Evolutionary conservation across 2,329 filamentous ascomycete genomes (phyloP), one percentile per base, ranked within the genome.

Genomic region (Neonectria hederae): DNA sequence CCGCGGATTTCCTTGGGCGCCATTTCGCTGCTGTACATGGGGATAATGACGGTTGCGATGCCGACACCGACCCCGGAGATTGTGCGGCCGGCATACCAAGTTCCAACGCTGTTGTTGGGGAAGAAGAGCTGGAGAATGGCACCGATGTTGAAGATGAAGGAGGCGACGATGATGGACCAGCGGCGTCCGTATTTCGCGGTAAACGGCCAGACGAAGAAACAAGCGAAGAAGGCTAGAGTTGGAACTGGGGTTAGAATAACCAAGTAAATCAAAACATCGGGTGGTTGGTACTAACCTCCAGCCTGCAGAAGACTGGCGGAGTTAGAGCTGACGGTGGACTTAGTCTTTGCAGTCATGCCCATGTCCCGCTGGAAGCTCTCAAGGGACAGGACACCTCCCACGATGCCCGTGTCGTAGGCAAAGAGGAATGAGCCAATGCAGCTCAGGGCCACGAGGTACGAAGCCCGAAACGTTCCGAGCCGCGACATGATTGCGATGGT

Each of bases 1-100:
- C 81, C 82, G 43, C 83, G 79, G 42, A 83, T 77, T 22, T 81
- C 72, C 57, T 83, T 83, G 17, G 84, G 84, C 0, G 81, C 77
- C 78, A 82, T 82, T 73, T 84, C 83, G 22, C 77, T 77, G 26
- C 75, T 77, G 69, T 79, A 83, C 71, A 84, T 80, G 52, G 82
- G 82, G n/a, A 83, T 80, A 40, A 82, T 76, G 56, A 80, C 79
- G 3, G 78, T 80, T 9, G 78, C 77, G 54, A 79, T 74, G 10
- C 81, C 80, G 5, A 81, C 74, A 30, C 80, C 77, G 14, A 79
- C 64, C 8, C 76, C 77, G 3, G 76, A 69, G 19, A 80, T 74
- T 9, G 78, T 77, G 13, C 81, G 78, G 10, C 76, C 80, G 9
- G 75, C 79, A 51, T 82, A 81, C 62, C 79, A 79, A 2, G 76